Evolutionary conservation across 345 rosid species (phyloP).

Genomic region (Mangifera indica): DNA sequence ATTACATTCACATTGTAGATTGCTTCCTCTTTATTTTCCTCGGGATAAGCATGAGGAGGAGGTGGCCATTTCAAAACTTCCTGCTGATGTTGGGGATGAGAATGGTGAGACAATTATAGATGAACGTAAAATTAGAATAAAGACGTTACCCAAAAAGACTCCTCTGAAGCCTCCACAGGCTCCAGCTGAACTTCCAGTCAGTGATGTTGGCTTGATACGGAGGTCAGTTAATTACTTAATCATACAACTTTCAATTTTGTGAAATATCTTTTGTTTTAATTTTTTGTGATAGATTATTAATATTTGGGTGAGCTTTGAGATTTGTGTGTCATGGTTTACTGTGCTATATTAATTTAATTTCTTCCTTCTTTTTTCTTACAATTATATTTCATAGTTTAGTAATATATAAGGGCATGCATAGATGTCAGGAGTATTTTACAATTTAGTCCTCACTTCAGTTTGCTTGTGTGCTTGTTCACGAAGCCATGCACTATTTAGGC

Average conservation of each 20-base stretch:
- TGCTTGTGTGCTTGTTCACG: too few relatives aligned
- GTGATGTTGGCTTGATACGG: conserved; percentile 75
- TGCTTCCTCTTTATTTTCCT: conserved; percentile 96
- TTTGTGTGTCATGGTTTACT: too few relatives aligned
- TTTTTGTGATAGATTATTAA: neutral
- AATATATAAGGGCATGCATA: too few relatives aligned
- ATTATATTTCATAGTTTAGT: too few relatives aligned
- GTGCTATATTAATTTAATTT: too few relatives aligned
- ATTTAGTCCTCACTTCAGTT: too few relatives aligned
- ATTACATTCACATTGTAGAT: conserved; percentile 43
- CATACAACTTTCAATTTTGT: neutral
- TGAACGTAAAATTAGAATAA: conserved; percentile 96
- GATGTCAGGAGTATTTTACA: too few relatives aligned
- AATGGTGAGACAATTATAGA: conserved; percentile 93
- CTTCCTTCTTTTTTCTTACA: too few relatives aligned
- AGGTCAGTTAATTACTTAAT: conserved; percentile 52
- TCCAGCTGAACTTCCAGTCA: conserved; percentile 58
- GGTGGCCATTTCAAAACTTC: conserved; percentile 84
- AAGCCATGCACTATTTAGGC: too few relatives aligned
- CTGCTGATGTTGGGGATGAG: conserved; percentile 97
- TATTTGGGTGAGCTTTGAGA: neutral
- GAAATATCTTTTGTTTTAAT: neutral
- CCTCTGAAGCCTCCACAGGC: conserved; percentile 51
- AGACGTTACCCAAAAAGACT: conserved; percentile 80
- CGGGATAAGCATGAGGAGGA: conserved; percentile 94